Base-by-base conservation (phyloP, 495 filamentous ascomycete species). In the Ascodesmis nigricans region DNA sequence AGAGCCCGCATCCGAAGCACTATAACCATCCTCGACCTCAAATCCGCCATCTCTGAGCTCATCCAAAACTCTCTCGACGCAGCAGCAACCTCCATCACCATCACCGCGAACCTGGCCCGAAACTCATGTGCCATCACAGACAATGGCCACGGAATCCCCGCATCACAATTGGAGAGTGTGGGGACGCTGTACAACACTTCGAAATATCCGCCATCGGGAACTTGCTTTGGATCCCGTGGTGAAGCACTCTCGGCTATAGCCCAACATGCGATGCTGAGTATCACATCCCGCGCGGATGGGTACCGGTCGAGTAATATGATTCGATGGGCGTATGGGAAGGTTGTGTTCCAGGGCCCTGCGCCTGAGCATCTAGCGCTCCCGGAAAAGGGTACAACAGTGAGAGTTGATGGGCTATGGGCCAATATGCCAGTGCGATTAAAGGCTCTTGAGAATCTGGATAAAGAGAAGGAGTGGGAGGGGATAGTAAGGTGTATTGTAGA, bases 401-500 rank as follows among this genome's bases (percentile, higher is more conserved):
- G 64, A 3, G 78, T 93, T 2, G 70, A 78, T 40, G 77, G 91
- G 47, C 60, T 97, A 8, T 95, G 93, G 55, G 87, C 84, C 1
- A 82, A 79, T 31, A 82, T 97, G 73, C 87, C 87, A 1, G 87
- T 97, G 7, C 74, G 90, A n/a, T 73, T 93, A 14, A 91, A 87
- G 55, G 51, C 29, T 42, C 58, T 8, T 54, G 36, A 44, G 20
- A 25, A 33, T 1, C 39, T 32, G 25, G 47, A 51, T n/a, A 39
- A 69, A 2, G 74, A 82, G 19, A 64, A 64, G 35, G 65, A 76
- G 33, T 84, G 79, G 73, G 68, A 78, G 9, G 54, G 58, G 1
- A 55, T 93, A 16, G 67, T 64, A 44, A 63, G 58, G 26, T 45
- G 50, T 2, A 44, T 79, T 6, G 62, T 72, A 11, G 65, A 68